phyloP scores from a whole-genome alignment of 306 rosid species.

The Rosa persica region DNA sequence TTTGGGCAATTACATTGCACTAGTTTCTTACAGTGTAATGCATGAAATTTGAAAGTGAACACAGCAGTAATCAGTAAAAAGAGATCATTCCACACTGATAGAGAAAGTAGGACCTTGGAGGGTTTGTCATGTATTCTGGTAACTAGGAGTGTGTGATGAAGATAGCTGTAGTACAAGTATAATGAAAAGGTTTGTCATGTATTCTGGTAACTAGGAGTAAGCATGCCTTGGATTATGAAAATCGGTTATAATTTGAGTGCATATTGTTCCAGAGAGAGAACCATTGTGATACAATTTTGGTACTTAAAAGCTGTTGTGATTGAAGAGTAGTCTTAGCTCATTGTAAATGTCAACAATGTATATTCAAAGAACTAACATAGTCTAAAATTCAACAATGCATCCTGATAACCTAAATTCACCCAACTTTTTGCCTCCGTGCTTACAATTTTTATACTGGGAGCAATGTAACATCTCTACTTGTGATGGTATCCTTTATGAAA shows the following conservation, averaged over 20 bases:
- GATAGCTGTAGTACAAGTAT: not conserved
- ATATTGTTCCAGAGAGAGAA: not conserved
- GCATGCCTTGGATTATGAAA: not conserved
- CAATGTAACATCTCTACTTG: not conserved
- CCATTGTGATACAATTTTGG: not conserved
- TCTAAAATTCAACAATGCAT: not conserved
- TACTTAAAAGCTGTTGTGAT: not conserved
- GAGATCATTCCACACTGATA: not conserved
- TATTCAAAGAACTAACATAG: not conserved
- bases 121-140: not conserved
- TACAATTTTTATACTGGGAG: not conserved
- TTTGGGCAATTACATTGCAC: not conserved
- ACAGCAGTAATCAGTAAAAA: not conserved
- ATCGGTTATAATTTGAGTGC: not conserved
- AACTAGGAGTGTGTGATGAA: not conserved
- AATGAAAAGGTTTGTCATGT: not conserved
- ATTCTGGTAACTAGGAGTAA: not conserved
- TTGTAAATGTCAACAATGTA: not conserved
- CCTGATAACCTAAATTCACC: not conserved
- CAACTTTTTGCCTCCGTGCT: not conserved
- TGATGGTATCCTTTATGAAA: not conserved
- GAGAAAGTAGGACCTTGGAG: not conserved
- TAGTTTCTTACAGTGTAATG: not conserved
- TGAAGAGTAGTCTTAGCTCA: not conserved
- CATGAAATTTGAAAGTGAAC: not conserved